phyloP scores from a whole-genome alignment of 2,329 filamentous ascomycete species.

The Stylonectria norvegica region DNA sequence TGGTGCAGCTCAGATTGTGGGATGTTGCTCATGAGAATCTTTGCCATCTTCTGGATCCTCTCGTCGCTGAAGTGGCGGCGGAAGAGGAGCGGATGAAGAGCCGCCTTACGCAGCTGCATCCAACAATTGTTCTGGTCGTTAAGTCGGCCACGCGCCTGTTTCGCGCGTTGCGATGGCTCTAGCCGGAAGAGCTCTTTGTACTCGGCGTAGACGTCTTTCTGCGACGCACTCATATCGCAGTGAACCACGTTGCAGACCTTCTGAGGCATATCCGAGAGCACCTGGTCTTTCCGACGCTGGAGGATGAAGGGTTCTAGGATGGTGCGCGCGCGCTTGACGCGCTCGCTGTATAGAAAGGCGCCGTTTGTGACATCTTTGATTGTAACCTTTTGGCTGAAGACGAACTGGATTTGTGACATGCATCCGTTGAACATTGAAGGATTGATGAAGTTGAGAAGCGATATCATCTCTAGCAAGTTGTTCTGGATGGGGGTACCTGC shows the following conservation, averaged over 20 bases:
- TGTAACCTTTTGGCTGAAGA: constrained; percentile 90
- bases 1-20: constrained; percentile 52
- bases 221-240: constrained; percentile 72
- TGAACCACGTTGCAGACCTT: constrained; percentile 77
- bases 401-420: constrained; percentile 73
- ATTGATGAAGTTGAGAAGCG: constrained; percentile 90
- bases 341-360: constrained; percentile 79
- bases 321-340: constrained; percentile 79
- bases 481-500: constrained; percentile 92
- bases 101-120: constrained; percentile 88
- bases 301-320: constrained; percentile 96
- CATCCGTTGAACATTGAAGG: constrained; percentile 75
- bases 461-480: constrained; percentile 87
- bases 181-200: constrained; percentile 63
- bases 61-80: constrained; percentile 74
- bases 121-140: constrained; percentile 68
- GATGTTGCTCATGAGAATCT: constrained; percentile 69
- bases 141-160: constrained; percentile 44
- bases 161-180: constrained; percentile 52
- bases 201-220: constrained; percentile 69
- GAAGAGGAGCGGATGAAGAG: constrained; percentile 87
- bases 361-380: constrained; percentile 76
- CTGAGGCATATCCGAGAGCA: constrained; percentile 75
- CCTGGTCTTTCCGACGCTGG: constrained; percentile 88
- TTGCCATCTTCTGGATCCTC: constrained; percentile 72